Conservation (phyloP, 2,329 filamentous ascomycete genomes). For the Cladosporium sp. region DNA sequence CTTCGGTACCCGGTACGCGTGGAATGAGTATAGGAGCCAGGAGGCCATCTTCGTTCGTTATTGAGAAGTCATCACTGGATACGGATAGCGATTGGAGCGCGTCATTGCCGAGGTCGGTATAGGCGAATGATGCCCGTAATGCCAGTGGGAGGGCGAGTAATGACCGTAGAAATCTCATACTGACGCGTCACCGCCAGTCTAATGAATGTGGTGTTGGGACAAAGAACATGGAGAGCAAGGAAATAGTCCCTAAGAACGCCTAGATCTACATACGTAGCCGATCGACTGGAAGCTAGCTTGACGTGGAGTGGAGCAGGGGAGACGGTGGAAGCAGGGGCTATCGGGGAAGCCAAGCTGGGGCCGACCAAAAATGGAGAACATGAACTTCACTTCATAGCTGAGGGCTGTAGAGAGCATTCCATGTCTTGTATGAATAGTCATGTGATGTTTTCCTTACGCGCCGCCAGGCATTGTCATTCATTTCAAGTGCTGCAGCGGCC, state of each 20-base stretch:
- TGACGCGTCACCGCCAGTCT: background rate
- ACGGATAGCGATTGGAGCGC: slow-evolving; percentile 68
- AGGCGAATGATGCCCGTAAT: slow-evolving; percentile 39
- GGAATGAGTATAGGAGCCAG: slow-evolving; percentile 83
- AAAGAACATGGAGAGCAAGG: background rate
- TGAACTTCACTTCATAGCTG: slow-evolving; percentile 7
- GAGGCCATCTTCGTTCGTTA: slow-evolving; percentile 62
- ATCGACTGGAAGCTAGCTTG: background rate
- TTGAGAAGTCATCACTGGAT: slow-evolving; percentile 67
- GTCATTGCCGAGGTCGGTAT: slow-evolving; percentile 66
- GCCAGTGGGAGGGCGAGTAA: slow-evolving; percentile 29
- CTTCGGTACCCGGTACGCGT: slow-evolving; percentile 81
- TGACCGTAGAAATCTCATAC: slow-evolving; percentile 20
- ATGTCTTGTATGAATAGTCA: slow-evolving; percentile 4
- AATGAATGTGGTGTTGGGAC: background rate
- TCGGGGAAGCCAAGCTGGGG: background rate
- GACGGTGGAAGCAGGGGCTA: background rate
- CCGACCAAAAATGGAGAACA: background rate
- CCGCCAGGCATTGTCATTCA: slow-evolving; percentile 10
- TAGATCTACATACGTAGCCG: slow-evolving; percentile 2
- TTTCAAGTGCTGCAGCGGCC: slow-evolving; percentile 3
- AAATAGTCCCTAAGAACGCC: background rate
- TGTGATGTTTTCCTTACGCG: slow-evolving; percentile 13
- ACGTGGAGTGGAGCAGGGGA: slow-evolving; percentile 1
- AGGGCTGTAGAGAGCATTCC: background rate